Evolutionary conservation across 441 rosid genomes (phyloP), one percentile per base, ranked within the genome.

Genomic region (Arabidopsis lyrata): DNA sequence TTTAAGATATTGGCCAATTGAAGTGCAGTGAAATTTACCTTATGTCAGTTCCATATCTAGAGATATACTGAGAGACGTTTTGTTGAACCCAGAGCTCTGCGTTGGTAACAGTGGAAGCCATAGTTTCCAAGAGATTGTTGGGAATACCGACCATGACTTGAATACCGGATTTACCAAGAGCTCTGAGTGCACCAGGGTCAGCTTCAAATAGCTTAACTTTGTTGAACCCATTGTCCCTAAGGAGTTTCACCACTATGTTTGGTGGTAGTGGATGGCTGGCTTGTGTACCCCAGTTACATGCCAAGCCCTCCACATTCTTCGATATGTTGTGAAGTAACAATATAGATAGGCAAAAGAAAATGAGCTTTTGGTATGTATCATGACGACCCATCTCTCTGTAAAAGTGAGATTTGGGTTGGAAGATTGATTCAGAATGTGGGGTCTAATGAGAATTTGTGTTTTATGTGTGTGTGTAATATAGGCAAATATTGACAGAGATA

Each of bases 91-190:
- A 94, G 0, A 82, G 77, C 66, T 81, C 80, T 2, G 97, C 99
- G 54, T 82, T 77, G 1, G 70, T 69, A 27, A 81, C 86, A 67
- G 86, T 85, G 55, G 84, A 72, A 0, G 95, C 90, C 45, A 92
- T 79, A 15, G 83, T 49, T 1, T 80, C 82, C 68, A 94, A 70
- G 77, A 92, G 81, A 32, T 89, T 83, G 72, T 95, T 95, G 24
- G 98, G 98, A 50, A 95, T 86, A 15, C 93, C 99, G 7, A 95
- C 78, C 97, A 95, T 95, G 35, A 95, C 97, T 35, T 92, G 84
- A 63, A 92, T 92, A 39, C 90, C 92, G 2, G 94, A 91, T 24
- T 77, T 88, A 11, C 87, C 90, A 0, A 95, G 84, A 45, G 97
- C 97, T 16, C 80, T 80, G 34, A 95, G 86, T 24, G 91, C 86